A percentile compares a stretch with the other conserved stretches of the same genome.
Evolutionary conservation across 345 rosid genomes (phyloP).

Genomic region (Dimocarpus longan): DNA sequence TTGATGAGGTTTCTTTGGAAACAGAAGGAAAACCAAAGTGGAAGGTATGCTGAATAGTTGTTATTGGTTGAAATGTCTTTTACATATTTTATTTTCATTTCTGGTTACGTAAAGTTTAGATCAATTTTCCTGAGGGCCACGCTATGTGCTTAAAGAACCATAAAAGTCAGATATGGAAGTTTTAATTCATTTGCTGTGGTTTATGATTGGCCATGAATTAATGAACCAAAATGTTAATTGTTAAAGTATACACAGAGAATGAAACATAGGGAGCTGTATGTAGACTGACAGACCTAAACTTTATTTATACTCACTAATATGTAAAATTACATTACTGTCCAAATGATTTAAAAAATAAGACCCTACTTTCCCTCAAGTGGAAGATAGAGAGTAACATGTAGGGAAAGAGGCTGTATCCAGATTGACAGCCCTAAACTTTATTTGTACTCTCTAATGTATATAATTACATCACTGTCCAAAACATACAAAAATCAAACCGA

Average conservation of each 20-base stretch:
- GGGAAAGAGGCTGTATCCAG: not conserved
- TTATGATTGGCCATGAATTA: not conserved
- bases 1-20: conserved; percentile 92
- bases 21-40: conserved; percentile 94
- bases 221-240: not conserved
- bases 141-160: not conserved
- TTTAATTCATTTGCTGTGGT: not conserved
- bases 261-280: not conserved
- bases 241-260: not conserved
- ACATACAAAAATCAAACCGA: not conserved
- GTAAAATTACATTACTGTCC: not conserved
- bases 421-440: not conserved
- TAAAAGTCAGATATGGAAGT: not conserved
- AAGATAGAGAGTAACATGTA: not conserved
- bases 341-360: not conserved
- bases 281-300: not conserved
- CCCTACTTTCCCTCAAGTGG: not conserved
- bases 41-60: conserved; percentile 61
- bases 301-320: not conserved
- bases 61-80: not conserved
- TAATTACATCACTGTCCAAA: not conserved
- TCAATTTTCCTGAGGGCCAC: not conserved
- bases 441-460: not conserved
- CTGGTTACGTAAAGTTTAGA: not conserved
- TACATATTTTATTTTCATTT: not conserved